Evolutionary conservation across 1,139 yeast species (phyloP), one percentile per base, ranked within the genome.

Genomic region (Zygosaccharomyces sapae): DNA sequence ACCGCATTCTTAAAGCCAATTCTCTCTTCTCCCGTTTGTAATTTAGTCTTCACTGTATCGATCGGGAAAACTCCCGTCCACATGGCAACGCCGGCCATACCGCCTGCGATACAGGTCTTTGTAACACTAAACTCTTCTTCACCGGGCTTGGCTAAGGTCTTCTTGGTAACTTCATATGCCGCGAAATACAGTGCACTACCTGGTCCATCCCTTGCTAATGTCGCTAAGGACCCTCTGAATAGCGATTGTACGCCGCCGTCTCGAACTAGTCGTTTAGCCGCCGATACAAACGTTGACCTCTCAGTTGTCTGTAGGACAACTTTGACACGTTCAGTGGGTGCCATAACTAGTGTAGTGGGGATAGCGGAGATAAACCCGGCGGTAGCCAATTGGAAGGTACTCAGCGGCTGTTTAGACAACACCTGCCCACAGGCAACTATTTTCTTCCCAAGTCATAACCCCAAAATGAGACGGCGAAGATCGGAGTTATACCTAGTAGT

Each of bases 391-490:
- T 90, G 88, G 1, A 71, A 76, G 55, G 85, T 81, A 25, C 83
- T 67, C 58, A 88, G 77, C 1, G 27, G 41, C 47, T 78, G 76
- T 5, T 44, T 66, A 63, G 5, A 70, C 58, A 3, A 63, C 55
- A 2, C 49, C 54, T 6, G 48, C 44, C 16, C 52, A n/a, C 45
- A 49, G 1, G 75, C 57, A 3, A 90, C 95, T 8, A 90, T 51
- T 54, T 80, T 79, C 70, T 89, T 89, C 53, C 97, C 47, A 88
- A 74, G 62, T 89, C 97, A 70, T 92, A 92, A 63, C 97, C 97
- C 97, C 97, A 90, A 73, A 92, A 92, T 1, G 96, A 86, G 30
- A 92, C 94, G 8, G 97, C 97, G 73, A 92, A 92, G 88, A 92
- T 92, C 35, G 98, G 98, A 0, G 97, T 92, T 25, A 92, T 97